Evolutionary conservation across 495 filamentous ascomycete genomes (phyloP).

Genomic region (Letharia lupina): DNA sequence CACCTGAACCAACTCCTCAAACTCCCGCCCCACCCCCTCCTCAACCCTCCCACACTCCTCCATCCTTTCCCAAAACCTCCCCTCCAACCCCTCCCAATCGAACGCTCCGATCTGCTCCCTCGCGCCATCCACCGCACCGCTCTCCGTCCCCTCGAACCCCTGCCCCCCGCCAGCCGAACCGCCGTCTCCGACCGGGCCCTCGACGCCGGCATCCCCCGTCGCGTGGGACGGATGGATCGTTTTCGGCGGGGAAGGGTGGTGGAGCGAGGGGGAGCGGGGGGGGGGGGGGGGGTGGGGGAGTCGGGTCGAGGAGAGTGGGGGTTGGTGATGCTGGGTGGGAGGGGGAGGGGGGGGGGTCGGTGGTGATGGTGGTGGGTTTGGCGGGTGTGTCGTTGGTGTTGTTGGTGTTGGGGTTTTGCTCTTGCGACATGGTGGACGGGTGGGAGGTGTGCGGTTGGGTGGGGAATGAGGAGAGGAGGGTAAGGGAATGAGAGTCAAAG

Average conservation of each 20-base stretch:
- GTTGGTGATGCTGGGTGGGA: background rate
- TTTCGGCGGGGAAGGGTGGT: too few relatives aligned
- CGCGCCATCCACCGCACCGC: background rate
- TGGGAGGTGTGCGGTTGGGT: background rate
- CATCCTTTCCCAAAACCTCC: conserved; percentile 53
- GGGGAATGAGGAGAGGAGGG: background rate
- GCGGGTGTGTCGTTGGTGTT: background rate
- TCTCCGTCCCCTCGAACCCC: background rate
- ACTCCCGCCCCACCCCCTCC: conserved; percentile 53
- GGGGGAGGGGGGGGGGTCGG: background rate
- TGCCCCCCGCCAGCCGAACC: too few relatives aligned
- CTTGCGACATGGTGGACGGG: background rate
- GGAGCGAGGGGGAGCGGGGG: too few relatives aligned
- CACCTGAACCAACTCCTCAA: conserved; percentile 54
- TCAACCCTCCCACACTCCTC: conserved; percentile 51
- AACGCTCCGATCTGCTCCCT: conserved; percentile 34
- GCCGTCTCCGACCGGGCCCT: too few relatives aligned
- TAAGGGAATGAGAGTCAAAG: background rate
- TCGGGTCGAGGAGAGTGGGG: too few relatives aligned
- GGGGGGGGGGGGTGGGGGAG: too few relatives aligned
- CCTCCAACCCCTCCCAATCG: conserved; percentile 61
- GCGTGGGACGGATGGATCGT: too few relatives aligned
- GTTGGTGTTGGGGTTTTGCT: background rate
- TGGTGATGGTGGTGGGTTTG: background rate
- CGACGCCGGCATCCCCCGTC: too few relatives aligned